Evolutionary conservation across 2,329 filamentous ascomycete species (phyloP).

Genomic region (Aspergillus pseudoterreus): DNA sequence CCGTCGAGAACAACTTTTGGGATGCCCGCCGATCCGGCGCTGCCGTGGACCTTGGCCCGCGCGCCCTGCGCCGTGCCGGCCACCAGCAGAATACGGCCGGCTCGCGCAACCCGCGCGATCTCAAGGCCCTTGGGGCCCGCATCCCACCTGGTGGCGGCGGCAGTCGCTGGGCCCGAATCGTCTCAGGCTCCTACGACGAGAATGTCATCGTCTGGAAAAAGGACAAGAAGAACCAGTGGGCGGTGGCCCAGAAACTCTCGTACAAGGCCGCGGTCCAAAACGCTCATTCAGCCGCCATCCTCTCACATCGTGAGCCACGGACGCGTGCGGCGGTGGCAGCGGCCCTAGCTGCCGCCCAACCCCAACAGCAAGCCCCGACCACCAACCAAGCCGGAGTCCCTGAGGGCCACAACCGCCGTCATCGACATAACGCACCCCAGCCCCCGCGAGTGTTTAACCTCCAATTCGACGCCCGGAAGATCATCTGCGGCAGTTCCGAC

Average conservation of each 20-base stretch:
- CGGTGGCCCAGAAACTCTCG: constrained; percentile 64
- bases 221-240: constrained; percentile 81
- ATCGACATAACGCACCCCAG: background rate
- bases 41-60: constrained; percentile 27
- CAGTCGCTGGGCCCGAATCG: constrained; percentile 85
- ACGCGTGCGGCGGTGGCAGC: background rate
- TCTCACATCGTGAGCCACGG: background rate
- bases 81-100: constrained; percentile 61
- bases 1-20: constrained; percentile 71
- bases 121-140: constrained; percentile 74
- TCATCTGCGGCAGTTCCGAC: constrained; percentile 92
- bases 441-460: constrained; percentile 81
- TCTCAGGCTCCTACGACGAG: constrained; percentile 95
- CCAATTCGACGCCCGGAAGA: constrained; percentile 88
- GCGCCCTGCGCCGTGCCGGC: constrained; percentile 51
- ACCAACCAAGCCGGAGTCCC: background rate
- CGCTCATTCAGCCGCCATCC: background rate
- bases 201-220: constrained; percentile 93
- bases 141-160: constrained; percentile 88
- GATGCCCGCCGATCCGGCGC: constrained; percentile 50
- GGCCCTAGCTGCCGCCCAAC: too few relatives aligned
- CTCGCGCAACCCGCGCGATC: constrained; percentile 69
- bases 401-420: background rate
- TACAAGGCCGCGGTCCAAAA: background rate
- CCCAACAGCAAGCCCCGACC: background rate